Evolutionary conservation across 2,329 filamentous ascomycete species (phyloP), one percentile per base, ranked within the genome.

Genomic region (Myotisia sp.): DNA sequence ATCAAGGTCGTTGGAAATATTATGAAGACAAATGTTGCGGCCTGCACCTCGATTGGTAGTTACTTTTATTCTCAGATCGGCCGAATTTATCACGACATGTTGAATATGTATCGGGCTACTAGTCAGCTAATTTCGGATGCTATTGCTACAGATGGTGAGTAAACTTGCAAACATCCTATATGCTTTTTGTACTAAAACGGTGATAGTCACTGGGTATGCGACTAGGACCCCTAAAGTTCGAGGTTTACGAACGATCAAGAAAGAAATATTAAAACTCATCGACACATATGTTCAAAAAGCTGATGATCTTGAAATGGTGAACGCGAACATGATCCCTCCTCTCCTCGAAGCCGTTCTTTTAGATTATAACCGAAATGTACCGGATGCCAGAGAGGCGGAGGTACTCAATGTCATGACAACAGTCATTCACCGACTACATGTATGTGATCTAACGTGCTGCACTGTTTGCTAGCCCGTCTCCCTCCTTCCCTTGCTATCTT

Each of bases 1-100:
- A 95, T 98, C 64, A 98, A 98, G 66, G 78, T 98, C 46, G 86
- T 98, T 42, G 90, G 90, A 45, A 98, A 98, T 61, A 94, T 98
- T 54, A 98, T 98, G 90, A 98, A 98, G 71, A 98, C 90, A 1
- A 98, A 98, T 49, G 90, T 98, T 3, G 87, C 92, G n/a, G 90
- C 90, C 22, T 98, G 90, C 58, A 83, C 82, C 22, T 95, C 90
- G 1, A 90, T 98, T 38, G 90, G 92, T 21, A 76, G 83, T 34
- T 98, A 95, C 62, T 98, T 98, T 59, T 94, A 93, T 52, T 87
- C 90, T 8, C 90, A 98, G 55, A 93, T 98, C 47, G 90, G 87
- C 26, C 79, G 85, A 37, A 95, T 98, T 47, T 98, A 95, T 58
- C 76, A 92, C 46, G 90, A 98, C 54, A 95, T 98, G 87, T 67